Evolutionary conservation across 2,329 filamentous ascomycete genomes (phyloP), one percentile per base, ranked within the genome.

Genomic region (Arthrobotrys conoides): DNA sequence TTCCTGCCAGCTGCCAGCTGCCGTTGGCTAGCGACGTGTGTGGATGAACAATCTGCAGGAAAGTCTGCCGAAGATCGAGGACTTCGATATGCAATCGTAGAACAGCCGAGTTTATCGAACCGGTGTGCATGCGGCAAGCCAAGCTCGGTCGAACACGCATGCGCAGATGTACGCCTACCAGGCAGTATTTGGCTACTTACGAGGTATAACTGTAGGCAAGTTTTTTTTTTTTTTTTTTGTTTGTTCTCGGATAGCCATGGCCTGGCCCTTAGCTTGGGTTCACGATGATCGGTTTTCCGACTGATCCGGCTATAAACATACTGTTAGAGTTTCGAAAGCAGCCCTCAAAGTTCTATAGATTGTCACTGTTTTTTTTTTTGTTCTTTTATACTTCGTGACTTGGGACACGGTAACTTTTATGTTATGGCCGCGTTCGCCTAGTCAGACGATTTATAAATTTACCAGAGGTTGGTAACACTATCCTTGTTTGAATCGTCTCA

Each of bases 321-420:
- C 46, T 18, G 53, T 38, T 41, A 55, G 48, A 41, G 38, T 49
- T 53, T 64, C 46, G 44, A 64, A 71, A 57, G 36, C 57, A 65
- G 57, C 36, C 36, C 20, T 16, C 41, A 48, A 70, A 33, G 36
- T 65, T 51, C 61, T 38, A 36, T 16, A 20, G 33, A 53, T 61
- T 61, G 55, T 59, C 44, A 33, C 18, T n/a, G n/a, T n/a, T n/a
- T n/a, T n/a, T n/a, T n/a, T n/a, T n/a, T n/a, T n/a, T n/a, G n/a
- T n/a, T n/a, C n/a, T 64, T 46, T 36, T 55, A 59, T 71, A 72
- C 63, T 78, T 61, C 75, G 68, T 72, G 55, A 46, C 51, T 51
- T 72, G 55, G 53, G 63, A 63, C 53, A 78, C 73, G 44, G 67
- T 51, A 72, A 69, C 75, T 68, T 69, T 78, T 3, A 72, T 48